Percentiles rank a stretch among this genome's conserved stretches.
Evolutionary conservation across 345 rosid species (phyloP).

Genomic region (Streptanthus diversifolius): DNA sequence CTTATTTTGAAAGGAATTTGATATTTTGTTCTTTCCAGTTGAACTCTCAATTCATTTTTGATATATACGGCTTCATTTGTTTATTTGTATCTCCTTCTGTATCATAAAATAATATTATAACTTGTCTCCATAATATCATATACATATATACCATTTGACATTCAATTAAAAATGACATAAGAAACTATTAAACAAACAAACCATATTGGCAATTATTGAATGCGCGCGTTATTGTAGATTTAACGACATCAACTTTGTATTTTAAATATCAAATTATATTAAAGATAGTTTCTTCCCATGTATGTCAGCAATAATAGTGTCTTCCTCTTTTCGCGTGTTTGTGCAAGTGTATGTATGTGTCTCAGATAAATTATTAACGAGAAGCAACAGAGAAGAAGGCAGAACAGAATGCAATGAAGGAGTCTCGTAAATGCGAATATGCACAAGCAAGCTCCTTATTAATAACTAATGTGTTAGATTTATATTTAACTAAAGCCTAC

Average conservation of each 20-base stretch:
- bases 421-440: conserved; percentile 12
- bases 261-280: neutral
- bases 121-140: neutral
- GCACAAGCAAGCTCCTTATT: neutral
- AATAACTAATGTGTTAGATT: neutral
- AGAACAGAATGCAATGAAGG: neutral
- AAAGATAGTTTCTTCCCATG: neutral
- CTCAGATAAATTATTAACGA: conserved; percentile 14
- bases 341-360: conserved; percentile 14
- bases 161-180: neutral
- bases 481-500: neutral
- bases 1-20: neutral
- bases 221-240: neutral
- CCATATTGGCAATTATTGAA: conserved; percentile 3
- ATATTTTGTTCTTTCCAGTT: neutral
- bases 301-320: conserved; percentile 19
- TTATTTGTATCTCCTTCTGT: neutral
- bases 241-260: neutral
- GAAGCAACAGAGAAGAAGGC: neutral
- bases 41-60: neutral
- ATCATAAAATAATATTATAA: neutral
- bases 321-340: neutral
- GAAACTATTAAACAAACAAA: neutral
- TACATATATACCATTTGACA: neutral
- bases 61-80: neutral